Evolutionary conservation across 2,329 filamentous ascomycete genomes (phyloP), one percentile per base, ranked within the genome.

Genomic region (Atkinsonella hypoxylon): DNA sequence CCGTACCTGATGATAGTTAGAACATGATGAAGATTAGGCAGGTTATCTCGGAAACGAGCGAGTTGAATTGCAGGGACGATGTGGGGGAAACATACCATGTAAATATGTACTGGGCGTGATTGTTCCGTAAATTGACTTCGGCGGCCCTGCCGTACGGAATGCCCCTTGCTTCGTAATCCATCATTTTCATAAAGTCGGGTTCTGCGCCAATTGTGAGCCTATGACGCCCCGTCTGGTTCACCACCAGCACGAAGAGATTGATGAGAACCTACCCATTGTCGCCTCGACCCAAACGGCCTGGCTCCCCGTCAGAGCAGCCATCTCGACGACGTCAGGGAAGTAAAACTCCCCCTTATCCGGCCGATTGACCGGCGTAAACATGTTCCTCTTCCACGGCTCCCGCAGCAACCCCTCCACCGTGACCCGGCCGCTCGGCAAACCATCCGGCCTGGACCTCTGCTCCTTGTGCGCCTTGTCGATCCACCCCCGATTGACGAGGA

Each of bases 91-190:
- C 82, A 63, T 80, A 97, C 93, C 93, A 98, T 58, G 93, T 98
- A 67, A 96, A 93, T 59, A 98, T 98, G 69, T 98, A 98, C 74
- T 97, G 93, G 56, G 88, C 83, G 69, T 98, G 93, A 69, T 95
- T 97, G 66, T 98, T 98, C 65, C 89, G 81, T 63, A 98, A 72
- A 65, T 94, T 95, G 54, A 98, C 90, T 69, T 95, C 89, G 4
- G 93, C 79, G 7, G 88, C 72, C 63, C 91, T 79, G 13, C 90
- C 93, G 63, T 96, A 91, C 1, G 93, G 93, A 53, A 96, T 83
- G 30, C 93, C 93, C 60, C 85, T 86, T 13, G 78, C 76, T 62
- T 87, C 79, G 62, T 89, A 81, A 60, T 90, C 82, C 63, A 89
- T 83, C 55, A 83, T 76, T 58, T 81, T 78, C 59, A 96, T 70